phyloP scores from a whole-genome alignment of 1,284 basidiomycete species.

The Ganoderma lucidum region DNA sequence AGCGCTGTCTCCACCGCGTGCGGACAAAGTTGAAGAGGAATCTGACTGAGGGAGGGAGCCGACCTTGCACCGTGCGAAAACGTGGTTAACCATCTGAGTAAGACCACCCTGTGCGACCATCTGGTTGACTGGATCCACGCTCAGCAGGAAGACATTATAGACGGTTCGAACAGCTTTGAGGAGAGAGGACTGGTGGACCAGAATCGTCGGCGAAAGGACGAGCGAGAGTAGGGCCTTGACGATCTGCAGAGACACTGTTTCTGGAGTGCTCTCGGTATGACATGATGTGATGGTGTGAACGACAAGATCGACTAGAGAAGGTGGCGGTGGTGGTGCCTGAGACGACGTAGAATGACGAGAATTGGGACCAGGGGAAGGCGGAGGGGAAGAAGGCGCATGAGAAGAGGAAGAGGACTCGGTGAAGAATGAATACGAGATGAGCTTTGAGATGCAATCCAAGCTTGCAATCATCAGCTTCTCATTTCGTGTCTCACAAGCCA shows the following conservation, averaged over 20 bases:
- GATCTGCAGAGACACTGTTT: conserved; percentile 92
- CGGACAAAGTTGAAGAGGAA: conserved; percentile 36
- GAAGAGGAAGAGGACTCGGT: conserved; percentile 62
- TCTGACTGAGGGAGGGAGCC: conserved; percentile 36
- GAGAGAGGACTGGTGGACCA: conserved; percentile 93
- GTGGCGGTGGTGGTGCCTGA: conserved; percentile 60
- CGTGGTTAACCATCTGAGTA: conserved; percentile 96
- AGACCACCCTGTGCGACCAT: conserved; percentile 96
- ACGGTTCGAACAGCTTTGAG: conserved; percentile 96
- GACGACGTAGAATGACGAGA: conserved; percentile 55
- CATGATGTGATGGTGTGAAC: conserved; percentile 94
- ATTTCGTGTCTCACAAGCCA: conserved; percentile 92
- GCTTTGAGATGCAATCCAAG: conserved; percentile 94
- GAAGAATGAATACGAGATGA: conserved; percentile 97
- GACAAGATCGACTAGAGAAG: conserved; percentile 88
- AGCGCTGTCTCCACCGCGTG: conserved; percentile 23
- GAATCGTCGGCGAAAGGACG: conserved; percentile 84
- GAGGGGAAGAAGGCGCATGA: conserved; percentile 63
- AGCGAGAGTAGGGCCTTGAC: conserved; percentile 93
- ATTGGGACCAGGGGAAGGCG: conserved; percentile 68
- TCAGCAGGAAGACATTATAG: conserved; percentile 95
- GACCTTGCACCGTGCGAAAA: conserved; percentile 81
- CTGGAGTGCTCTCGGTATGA: conserved; percentile 87
- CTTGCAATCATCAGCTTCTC: conserved; percentile 95
- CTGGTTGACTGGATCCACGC: conserved; percentile 90